phyloP scores from a whole-genome alignment of 2,329 filamentous ascomycete genomes.

The Colletotrichum sp. region DNA sequence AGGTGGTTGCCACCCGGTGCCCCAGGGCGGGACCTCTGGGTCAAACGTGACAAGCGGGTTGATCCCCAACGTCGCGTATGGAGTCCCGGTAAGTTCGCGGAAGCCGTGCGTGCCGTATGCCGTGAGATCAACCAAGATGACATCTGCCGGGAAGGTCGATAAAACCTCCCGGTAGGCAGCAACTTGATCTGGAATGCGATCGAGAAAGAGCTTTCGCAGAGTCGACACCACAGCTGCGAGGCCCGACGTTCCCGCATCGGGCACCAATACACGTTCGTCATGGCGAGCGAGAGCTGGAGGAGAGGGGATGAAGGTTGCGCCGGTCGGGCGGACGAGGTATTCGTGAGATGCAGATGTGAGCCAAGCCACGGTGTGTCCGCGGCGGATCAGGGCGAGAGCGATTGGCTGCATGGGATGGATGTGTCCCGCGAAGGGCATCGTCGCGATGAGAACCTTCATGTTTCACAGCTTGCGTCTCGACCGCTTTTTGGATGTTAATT shows the following conservation, averaged over 20 bases:
- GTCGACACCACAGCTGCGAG: not conserved
- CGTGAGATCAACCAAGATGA: not conserved
- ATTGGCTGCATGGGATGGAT: not conserved
- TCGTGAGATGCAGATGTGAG: not conserved
- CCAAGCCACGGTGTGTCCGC: slow-evolving; percentile 4
- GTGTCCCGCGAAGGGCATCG: slow-evolving; percentile 1
- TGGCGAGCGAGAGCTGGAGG: not conserved
- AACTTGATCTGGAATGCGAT: not conserved
- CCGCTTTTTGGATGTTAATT: rapidly evolving
- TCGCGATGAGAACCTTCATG: slow-evolving; percentile 13
- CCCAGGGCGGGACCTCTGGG: slow-evolving; percentile 5
- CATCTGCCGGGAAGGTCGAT: not conserved
- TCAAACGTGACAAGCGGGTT: slow-evolving; percentile 11
- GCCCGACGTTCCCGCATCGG: not conserved
- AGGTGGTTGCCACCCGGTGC: not conserved
- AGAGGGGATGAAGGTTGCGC: not conserved
- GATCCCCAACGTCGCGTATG: slow-evolving; percentile 8
- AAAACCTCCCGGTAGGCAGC: not conserved
- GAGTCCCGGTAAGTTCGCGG: not conserved
- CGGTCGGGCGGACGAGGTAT: not conserved
- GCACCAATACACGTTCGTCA: not conserved
- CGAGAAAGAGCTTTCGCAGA: not conserved
- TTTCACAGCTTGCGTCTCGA: rapidly evolving
- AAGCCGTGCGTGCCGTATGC: not conserved
- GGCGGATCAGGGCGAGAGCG: not conserved